Base-by-base conservation (phyloP, 176 grass and related monocot species). In the Alopecurus myosuroides region DNA sequence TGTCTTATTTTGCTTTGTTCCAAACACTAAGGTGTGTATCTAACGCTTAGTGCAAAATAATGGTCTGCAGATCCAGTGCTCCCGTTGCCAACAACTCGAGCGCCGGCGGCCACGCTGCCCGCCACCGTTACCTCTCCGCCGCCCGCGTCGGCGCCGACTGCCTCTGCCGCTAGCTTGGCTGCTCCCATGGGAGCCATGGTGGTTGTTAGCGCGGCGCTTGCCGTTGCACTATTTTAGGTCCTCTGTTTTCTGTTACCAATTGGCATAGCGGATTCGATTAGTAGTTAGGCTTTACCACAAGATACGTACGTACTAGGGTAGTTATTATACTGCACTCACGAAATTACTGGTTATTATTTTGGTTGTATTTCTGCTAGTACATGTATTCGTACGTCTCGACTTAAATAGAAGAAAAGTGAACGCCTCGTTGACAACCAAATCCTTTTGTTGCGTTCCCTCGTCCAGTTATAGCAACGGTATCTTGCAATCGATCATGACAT, bases 51-150 rank as follows among this genome's bases (percentile, higher is more conserved):
- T 11, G 12, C 4, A 18, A 6, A 39, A 37, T 26, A n/a, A 26
- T 20, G 22, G 6, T 13, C 5, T 88, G 81, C 87, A 80, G 87
- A 46, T 66, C 87, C 76, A 0, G 68, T 65, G 22, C 7, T 68
- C 17, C 77, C 69, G n/a, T 45, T 23, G 14, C 28, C 80, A 23
- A 9, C 53, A 3, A 22, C 23, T 23, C 33, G 45, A 80, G 46
- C 35, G 3, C 31, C 41, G 26, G 56, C 14, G 25, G 69, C 44
- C 5, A n/a, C 75, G 6, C 15, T 29, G 8, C 39, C 23, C 3
- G 20, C 2, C 30, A 18, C n/a, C 17, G 1, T 41, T 11, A 71
- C 9, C n/a, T 39, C 66, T 39, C 50, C 76, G 7, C 2, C 42
- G 33, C 68, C 85, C 5, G 8, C 78, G 1, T 11, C 62, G 51